Percentiles rank a stretch among this genome's conserved stretches.
These are phyloP conservation scores for Rhododendron mucronatum DNA, from an alignment of 148 eudicot genomes.

Conservation along the genomic window DNA sequence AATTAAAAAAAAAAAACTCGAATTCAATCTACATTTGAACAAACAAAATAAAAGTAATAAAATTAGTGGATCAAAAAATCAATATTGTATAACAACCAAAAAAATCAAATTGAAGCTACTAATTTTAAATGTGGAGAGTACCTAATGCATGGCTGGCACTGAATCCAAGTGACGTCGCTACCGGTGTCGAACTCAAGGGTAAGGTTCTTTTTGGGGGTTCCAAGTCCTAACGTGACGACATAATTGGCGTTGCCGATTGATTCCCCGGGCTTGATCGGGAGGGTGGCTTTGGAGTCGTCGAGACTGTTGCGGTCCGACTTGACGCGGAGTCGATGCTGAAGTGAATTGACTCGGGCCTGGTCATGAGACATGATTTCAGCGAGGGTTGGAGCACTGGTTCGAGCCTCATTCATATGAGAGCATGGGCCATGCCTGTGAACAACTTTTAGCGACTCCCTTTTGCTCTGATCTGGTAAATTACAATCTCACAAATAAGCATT, in stretches of 20 bases:
- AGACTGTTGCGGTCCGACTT: slow-evolving; percentile 1
- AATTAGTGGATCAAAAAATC: too few relatives aligned
- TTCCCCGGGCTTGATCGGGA: slow-evolving; percentile 49
- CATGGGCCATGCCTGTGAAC: slow-evolving; percentile 70
- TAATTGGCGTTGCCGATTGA: slow-evolving; percentile 56
- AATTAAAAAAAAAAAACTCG: too few relatives aligned
- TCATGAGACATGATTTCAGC: slow-evolving; percentile 44
- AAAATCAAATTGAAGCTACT: background rate
- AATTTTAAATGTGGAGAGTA: background rate
- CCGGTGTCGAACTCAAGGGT: slow-evolving; percentile 69
- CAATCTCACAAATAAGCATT: background rate
- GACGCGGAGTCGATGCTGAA: slow-evolving; percentile 27
- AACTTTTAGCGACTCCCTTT: slow-evolving; percentile 37
- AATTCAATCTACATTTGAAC: too few relatives aligned
- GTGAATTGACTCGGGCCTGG: slow-evolving; percentile 55
- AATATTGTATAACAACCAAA: background rate
- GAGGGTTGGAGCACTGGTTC: slow-evolving; percentile 19
- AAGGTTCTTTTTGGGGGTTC: slow-evolving; percentile 52
- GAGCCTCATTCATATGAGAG: slow-evolving; percentile 12
- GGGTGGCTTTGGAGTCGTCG: slow-evolving; percentile 12
- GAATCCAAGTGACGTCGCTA: slow-evolving; percentile 38
- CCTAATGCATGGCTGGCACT: slow-evolving; percentile 59
- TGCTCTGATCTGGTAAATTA: slow-evolving; percentile 12
- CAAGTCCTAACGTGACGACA: slow-evolving; percentile 52
- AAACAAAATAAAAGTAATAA: too few relatives aligned